These are phyloP conservation scores for Steccherinum ochraceum DNA, from an alignment of 768 basidiomycete species.

Conservation along the genomic window DNA sequence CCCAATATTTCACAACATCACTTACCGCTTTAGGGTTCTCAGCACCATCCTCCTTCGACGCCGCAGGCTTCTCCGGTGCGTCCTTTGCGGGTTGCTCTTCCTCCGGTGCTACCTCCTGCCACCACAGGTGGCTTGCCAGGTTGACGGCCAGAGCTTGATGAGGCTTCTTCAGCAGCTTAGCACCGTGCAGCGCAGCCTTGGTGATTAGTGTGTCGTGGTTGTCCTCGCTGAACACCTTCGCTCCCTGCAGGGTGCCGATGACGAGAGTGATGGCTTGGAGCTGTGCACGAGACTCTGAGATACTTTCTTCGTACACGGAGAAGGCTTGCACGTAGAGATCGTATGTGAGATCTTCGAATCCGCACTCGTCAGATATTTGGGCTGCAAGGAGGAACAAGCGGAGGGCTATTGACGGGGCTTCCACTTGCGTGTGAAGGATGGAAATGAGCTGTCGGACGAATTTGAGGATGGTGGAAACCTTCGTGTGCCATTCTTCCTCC, in stretches of 20 bases:
- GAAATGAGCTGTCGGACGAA: constrained; percentile 92
- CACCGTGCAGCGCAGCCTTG: constrained; percentile 96
- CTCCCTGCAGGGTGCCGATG: constrained; percentile 84
- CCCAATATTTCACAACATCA: not conserved
- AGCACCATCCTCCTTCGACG: constrained; percentile 31
- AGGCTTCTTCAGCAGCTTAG: constrained; percentile 95
- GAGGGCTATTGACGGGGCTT: constrained; percentile 87
- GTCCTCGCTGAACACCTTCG: constrained; percentile 87
- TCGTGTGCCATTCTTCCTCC: constrained; percentile 84
- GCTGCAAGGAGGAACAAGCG: constrained; percentile 94
- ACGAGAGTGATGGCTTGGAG: constrained; percentile 96
- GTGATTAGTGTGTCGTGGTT: constrained; percentile 98
- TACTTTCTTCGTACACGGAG: constrained; percentile 95
- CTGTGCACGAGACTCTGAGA: constrained; percentile 93
- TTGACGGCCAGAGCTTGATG: constrained; percentile 95
- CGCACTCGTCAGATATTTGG: constrained; percentile 91
- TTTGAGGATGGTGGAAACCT: constrained; percentile 85
- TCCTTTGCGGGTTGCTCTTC: constrained; percentile 34
- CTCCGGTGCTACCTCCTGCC: constrained; percentile 70
- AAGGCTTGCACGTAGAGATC: constrained; percentile 98
- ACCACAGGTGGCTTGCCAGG: constrained; percentile 96
- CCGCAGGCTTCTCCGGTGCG: constrained; percentile 22
- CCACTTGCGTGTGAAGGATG: constrained; percentile 88
- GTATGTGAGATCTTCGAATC: constrained; percentile 93
- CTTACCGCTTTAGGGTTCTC: constrained; percentile 26